Evolutionary conservation across 106 monocot genomes (phyloP), one percentile per base, ranked within the genome.

Genomic region (Dendrobium chrysotoxum): DNA sequence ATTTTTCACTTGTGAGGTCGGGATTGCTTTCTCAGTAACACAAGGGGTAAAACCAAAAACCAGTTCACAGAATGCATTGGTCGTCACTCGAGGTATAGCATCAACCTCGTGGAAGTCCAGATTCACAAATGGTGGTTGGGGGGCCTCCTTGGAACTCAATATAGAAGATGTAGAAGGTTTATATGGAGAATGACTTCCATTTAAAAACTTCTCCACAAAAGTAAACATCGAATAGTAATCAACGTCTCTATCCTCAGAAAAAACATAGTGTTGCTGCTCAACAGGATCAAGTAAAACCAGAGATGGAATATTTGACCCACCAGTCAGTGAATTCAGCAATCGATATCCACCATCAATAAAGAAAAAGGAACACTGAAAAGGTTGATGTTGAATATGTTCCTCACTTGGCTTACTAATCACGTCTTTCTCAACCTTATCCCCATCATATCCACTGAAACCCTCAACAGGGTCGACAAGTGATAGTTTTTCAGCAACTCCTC

Each of bases 121-220:
- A 75, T 98, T 98, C 46, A 98, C 86, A 89, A 95, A 93, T 82
- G 98, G 98, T 73, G 95, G 95, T n/a, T 53, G 80, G 50, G 89
- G 91, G 40, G 64, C 73, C 66, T 88, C 85, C 71, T 90, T 95
- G 44, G 83, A 80, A 76, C 21, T 85, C 54, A 23, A 39, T 47
- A 78, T 26, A 83, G 82, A 21, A 21, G 75, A 80, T 77, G 84
- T 85, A 61, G 92, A 85, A 42, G 58, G 85, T 35, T 80, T 84
- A 87, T 91, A 93, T 74, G 98, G 92, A 88, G 88, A 65, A 64
- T 95, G 91, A 76, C 81, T 98, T 77, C 85, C 86, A 83, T 98
- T 93, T 58, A 91, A 57, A 82, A 83, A 98, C 35, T 81, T 79
- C 54, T 87, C 80, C 28, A 95, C 40, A 85, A 92, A 94, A 80